Evolutionary conservation across 2,329 filamentous ascomycete species (phyloP).

Genomic region (Chaetothyriales sp.): DNA sequence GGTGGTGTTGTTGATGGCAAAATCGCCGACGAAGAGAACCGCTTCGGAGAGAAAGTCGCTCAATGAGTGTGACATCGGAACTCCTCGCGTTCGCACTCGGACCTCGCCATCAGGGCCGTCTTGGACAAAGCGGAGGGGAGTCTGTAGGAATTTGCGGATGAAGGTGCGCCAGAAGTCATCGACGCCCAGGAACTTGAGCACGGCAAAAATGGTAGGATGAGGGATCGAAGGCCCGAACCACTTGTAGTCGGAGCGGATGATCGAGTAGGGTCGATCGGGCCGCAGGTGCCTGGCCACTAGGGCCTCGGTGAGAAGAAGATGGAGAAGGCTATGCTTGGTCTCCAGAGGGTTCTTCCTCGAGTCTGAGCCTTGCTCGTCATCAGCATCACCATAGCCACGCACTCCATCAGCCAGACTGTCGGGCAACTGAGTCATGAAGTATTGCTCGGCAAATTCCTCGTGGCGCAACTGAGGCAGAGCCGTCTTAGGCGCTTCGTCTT

Average conservation of each 20-base stretch:
- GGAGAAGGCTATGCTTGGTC: constrained; percentile 43
- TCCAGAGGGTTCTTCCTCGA: constrained; percentile 28
- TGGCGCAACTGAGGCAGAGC: constrained; percentile 23
- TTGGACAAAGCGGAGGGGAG: constrained; percentile 42
- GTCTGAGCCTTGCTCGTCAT: constrained; percentile 13
- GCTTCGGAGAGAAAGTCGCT: constrained; percentile 46
- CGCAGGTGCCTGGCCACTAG: constrained; percentile 27
- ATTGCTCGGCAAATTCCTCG: constrained; percentile 28
- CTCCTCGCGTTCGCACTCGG: constrained; percentile 38
- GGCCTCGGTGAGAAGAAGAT: constrained; percentile 41
- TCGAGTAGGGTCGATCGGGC: constrained; percentile 18
- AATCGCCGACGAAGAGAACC: constrained; percentile 50
- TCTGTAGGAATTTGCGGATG: constrained; percentile 44
- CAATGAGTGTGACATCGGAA: constrained; percentile 45
- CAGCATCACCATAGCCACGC: constrained; percentile 27
- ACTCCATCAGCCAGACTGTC: constrained; percentile 24
- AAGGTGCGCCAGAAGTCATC: constrained; percentile 42
- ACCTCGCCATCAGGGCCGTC: constrained; percentile 34
- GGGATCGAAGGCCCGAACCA: constrained; percentile 44
- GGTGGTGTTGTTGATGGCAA: constrained; percentile 45
- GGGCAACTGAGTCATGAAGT: constrained; percentile 44
- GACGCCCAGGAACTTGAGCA: constrained; percentile 46
- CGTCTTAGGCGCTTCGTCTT: constrained; percentile 4
- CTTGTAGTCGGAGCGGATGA: constrained; percentile 43
- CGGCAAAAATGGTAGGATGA: constrained; percentile 43